Evolutionary conservation across 2,329 filamentous ascomycete genomes (phyloP).

Genomic region (Lecanosticta acicola): DNA sequence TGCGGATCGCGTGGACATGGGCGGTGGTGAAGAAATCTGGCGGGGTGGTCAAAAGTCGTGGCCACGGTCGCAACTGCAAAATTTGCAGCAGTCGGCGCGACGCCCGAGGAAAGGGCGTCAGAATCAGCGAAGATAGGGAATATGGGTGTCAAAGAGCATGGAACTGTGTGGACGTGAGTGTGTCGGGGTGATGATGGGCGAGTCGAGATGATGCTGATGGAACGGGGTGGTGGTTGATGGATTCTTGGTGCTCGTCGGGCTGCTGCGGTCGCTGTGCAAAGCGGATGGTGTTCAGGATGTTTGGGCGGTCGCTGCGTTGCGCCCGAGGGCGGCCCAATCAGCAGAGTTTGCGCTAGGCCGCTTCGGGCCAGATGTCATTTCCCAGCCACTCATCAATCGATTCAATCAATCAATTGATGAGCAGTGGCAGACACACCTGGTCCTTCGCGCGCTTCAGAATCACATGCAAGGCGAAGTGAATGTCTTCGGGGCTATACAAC

Average conservation of each 20-base stretch:
- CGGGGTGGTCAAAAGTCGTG: not conserved
- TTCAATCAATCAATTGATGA: too few species aligned
- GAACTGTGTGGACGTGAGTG: not conserved
- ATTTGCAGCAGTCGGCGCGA: constrained; percentile 7
- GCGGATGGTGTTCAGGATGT: not conserved
- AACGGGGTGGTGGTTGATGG: not conserved
- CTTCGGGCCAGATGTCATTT: not conserved
- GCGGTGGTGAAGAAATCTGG: not conserved
- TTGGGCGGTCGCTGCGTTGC: constrained; percentile 10
- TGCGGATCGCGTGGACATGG: constrained; percentile 23
- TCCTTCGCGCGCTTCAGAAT: too few species aligned
- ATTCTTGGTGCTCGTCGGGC: not conserved
- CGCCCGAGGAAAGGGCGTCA: constrained; percentile 4
- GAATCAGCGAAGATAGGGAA: constrained; percentile 11
- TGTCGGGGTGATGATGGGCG: not conserved
- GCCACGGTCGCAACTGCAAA: not conserved
- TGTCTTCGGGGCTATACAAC: too few species aligned
- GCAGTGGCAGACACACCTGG: too few species aligned
- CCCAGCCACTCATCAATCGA: not conserved
- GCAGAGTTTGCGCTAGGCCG: not conserved
- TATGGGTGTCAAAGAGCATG: constrained; percentile 16
- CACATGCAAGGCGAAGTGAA: too few species aligned
- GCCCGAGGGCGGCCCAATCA: not conserved
- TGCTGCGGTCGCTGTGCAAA: not conserved
- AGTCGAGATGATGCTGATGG: not conserved